Conservation (phyloP, 441 rosid genomes). For the Erodium moschatum region DNA sequence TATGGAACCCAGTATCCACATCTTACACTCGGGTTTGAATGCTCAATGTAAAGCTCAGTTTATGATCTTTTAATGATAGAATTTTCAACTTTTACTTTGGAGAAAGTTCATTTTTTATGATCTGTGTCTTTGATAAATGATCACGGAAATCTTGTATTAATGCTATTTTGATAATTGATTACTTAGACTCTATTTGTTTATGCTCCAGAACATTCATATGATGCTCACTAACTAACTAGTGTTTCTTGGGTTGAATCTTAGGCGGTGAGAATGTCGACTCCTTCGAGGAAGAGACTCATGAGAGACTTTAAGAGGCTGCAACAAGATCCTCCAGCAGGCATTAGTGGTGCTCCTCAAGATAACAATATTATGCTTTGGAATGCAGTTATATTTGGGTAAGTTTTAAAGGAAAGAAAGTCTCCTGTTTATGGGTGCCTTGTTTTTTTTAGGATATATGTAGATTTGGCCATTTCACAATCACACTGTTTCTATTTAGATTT, state of each 20-base stretch:
- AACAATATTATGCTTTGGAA: slow-evolving; percentile 63
- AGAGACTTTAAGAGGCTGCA: slow-evolving; percentile 68
- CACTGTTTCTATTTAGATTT: background rate
- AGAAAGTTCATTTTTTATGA: background rate
- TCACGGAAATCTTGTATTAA: background rate
- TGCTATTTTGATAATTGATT: background rate
- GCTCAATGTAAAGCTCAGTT: too few species aligned
- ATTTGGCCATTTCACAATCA: background rate
- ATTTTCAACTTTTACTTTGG: background rate
- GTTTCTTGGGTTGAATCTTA: background rate
- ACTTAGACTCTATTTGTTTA: background rate
- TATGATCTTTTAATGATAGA: background rate
- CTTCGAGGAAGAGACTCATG: slow-evolving; percentile 64
- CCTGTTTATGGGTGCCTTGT: background rate
- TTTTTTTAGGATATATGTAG: background rate
- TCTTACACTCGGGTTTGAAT: background rate
- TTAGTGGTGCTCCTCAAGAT: slow-evolving; percentile 60
- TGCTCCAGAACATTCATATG: slow-evolving; percentile 1
- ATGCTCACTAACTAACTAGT: background rate
- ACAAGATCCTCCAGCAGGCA: slow-evolving; percentile 61
- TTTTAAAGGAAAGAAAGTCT: background rate
- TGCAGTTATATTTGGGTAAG: slow-evolving; percentile 59
- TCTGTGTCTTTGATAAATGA: background rate
- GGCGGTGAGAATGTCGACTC: slow-evolving; percentile 37
- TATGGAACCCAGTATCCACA: background rate